Evolutionary conservation across 768 basidiomycete genomes (phyloP).

Genomic region (Cystobasidium ongulense): DNA sequence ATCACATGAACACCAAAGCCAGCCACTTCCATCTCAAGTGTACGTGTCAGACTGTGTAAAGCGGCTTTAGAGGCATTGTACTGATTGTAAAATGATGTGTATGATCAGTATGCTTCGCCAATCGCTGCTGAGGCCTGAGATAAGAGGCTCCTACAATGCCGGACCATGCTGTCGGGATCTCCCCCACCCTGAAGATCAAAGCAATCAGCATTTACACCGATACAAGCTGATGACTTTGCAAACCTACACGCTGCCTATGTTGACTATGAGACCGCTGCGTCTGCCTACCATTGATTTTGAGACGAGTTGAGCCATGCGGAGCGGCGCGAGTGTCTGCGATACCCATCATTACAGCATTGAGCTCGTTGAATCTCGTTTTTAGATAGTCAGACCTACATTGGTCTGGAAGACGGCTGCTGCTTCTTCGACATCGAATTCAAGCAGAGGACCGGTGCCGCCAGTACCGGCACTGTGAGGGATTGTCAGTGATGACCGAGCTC

Average conservation of each 20-base stretch:
- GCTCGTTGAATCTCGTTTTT: neutral
- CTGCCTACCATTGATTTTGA: neutral
- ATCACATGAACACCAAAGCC: slow-evolving; percentile 11
- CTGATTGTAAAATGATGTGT: neutral
- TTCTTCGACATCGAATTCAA: slow-evolving; percentile 9
- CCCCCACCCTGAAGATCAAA: slow-evolving; percentile 8
- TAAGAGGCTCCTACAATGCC: neutral
- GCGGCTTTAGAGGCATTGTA: slow-evolving; percentile 17
- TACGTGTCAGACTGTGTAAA: slow-evolving; percentile 5
- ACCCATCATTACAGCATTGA: no score
- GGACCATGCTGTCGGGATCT: neutral
- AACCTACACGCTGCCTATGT: slow-evolving; percentile 22
- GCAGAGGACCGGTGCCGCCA: slow-evolving; percentile 15
- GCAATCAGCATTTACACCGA: no score
- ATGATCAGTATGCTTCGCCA: neutral
- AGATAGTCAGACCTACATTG: neutral
- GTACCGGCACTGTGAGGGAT: neutral
- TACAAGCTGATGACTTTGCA: neutral
- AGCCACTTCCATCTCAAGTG: slow-evolving; percentile 23
- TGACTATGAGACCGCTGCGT: slow-evolving; percentile 8
- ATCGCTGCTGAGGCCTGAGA: no score
- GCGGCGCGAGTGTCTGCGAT: slow-evolving; percentile 15
- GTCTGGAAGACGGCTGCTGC: neutral
- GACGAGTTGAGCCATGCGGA: slow-evolving; percentile 12
- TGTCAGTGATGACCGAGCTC: neutral